These are phyloP conservation scores for Xanthoparmelia taractica DNA, from an alignment of 495 filamentous ascomycete species.

Conservation along the genomic window DNA sequence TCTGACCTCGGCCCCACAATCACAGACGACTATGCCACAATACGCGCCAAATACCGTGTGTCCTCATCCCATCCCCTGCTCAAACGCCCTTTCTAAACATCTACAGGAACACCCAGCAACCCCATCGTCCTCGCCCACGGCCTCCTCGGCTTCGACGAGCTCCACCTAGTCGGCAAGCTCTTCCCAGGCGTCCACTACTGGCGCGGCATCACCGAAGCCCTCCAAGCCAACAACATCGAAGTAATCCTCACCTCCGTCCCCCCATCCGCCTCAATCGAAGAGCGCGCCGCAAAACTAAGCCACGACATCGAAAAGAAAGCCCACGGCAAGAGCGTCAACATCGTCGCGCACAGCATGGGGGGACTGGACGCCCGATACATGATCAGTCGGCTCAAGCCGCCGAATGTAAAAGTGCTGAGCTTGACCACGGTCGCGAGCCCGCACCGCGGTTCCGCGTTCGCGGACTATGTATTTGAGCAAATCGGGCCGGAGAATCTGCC, in stretches of 20 bases:
- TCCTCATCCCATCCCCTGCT: neutral
- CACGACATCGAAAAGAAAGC: slow-evolving; percentile 49
- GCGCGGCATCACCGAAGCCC: slow-evolving; percentile 78
- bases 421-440: slow-evolving; percentile 85
- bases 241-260: slow-evolving; percentile 80
- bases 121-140: slow-evolving; percentile 84
- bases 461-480: slow-evolving; percentile 69
- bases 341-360: slow-evolving; percentile 82
- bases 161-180: slow-evolving; percentile 60
- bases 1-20: slow-evolving; percentile 60
- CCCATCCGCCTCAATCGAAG: slow-evolving; percentile 69
- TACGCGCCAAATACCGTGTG: slow-evolving; percentile 56
- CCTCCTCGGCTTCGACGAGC: slow-evolving; percentile 81
- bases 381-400: slow-evolving; percentile 69
- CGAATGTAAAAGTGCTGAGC: slow-evolving; percentile 63
- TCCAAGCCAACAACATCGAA: slow-evolving; percentile 61
- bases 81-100: neutral
- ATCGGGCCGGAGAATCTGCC: slow-evolving; percentile 58
- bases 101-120: slow-evolving; percentile 49
- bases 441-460: slow-evolving; percentile 77
- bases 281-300: slow-evolving; percentile 46
- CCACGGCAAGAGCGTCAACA: slow-evolving; percentile 70
- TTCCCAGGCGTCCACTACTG: slow-evolving; percentile 82
- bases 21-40: slow-evolving; percentile 64
- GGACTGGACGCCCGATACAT: slow-evolving; percentile 90